These are phyloP conservation scores for Miamiensis avidus DNA, from an alignment of 169 alveolate species.

Conservation along the genomic window DNA sequence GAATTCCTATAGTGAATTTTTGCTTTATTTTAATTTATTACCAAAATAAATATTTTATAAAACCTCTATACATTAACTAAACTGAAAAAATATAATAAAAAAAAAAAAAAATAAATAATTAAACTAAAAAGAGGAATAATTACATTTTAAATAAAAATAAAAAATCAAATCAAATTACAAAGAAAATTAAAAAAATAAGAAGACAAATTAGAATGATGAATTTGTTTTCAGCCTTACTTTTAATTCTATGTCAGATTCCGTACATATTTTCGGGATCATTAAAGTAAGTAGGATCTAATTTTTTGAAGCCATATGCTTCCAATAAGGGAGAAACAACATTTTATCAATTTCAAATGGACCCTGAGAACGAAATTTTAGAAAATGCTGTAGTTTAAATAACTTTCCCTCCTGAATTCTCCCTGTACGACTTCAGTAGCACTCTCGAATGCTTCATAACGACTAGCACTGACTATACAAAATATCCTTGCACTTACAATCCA, in stretches of 20 bases:
- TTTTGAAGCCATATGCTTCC: constrained; percentile 8
- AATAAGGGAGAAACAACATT: constrained; percentile 19
- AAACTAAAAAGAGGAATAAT: too few relatives aligned
- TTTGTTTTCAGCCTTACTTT: not conserved
- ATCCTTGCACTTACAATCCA: not conserved
- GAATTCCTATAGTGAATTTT: too few relatives aligned
- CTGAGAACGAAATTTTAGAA: constrained; percentile 6
- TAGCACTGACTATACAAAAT: not conserved
- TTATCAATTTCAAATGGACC: constrained; percentile 8
- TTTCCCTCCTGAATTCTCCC: constrained; percentile 19
- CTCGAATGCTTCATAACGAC: constrained; percentile 1
- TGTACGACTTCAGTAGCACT: not conserved
- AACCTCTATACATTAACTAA: too few relatives aligned
- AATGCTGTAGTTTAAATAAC: not conserved
- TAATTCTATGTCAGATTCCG: too few relatives aligned
- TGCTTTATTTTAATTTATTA: too few relatives aligned
- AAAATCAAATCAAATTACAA: too few relatives aligned
- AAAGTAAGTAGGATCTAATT: not conserved
- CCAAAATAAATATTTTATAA: too few relatives aligned
- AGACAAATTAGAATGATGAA: too few relatives aligned
- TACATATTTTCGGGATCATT: not conserved
- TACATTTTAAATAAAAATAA: too few relatives aligned
- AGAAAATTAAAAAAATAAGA: too few relatives aligned
- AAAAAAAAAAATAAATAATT: too few relatives aligned
- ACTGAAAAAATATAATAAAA: too few relatives aligned